Conservation (phyloP, 305 asterid species). For the Nicotiana rustica region DNA sequence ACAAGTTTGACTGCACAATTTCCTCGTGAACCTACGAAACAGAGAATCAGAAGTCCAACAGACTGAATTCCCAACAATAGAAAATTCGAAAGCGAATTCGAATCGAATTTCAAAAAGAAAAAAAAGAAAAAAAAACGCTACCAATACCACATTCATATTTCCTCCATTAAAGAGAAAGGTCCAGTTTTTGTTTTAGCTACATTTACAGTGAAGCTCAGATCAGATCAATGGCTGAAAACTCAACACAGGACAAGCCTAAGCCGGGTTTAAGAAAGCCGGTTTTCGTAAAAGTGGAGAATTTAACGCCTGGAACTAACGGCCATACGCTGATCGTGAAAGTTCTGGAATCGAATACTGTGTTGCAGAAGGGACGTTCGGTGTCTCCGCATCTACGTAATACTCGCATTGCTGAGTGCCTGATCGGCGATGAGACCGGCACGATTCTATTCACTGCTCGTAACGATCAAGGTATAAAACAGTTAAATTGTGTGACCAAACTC, state of each 20-base stretch:
- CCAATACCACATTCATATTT: neutral
- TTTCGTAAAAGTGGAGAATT: conserved; percentile 61
- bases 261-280: conserved; percentile 63
- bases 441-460: conserved; percentile 62
- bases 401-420: conserved; percentile 62
- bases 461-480: conserved; percentile 52
- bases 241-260: conserved; percentile 32
- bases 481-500: neutral
- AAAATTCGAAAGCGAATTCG: neutral
- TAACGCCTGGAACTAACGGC: conserved; percentile 66
- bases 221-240: conserved; percentile 48
- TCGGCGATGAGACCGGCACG: conserved; percentile 60
- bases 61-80: neutral
- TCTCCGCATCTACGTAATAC: conserved; percentile 55
- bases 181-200: neutral
- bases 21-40: conserved; percentile 32
- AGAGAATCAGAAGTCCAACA: conserved; percentile 12
- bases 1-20: neutral
- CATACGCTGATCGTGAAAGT: conserved; percentile 65
- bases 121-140: neutral
- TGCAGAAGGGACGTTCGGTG: conserved; percentile 57
- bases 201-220: neutral
- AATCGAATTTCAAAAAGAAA: neutral
- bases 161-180: neutral
- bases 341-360: conserved; percentile 52